phyloP scores from a whole-genome alignment of 352 stramenopile species.

The Pythium brachiatum region DNA sequence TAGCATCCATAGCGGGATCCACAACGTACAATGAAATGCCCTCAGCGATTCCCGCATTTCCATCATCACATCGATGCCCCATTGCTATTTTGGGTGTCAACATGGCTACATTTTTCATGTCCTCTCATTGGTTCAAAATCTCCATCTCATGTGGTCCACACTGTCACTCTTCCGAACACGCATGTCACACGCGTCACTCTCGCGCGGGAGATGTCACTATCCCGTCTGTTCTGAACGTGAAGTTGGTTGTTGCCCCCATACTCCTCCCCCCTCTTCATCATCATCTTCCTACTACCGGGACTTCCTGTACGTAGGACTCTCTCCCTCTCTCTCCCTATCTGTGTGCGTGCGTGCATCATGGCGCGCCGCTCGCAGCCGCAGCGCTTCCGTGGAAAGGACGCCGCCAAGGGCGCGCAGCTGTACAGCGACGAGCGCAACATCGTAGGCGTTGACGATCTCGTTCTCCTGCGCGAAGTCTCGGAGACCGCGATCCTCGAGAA shows the following conservation, averaged over 20 bases:
- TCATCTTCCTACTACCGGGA: neutral
- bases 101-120: constrained; percentile 12
- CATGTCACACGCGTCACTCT: constrained; percentile 11
- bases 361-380: constrained; percentile 24
- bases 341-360: constrained; percentile 7
- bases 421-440: constrained; percentile 68
- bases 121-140: neutral
- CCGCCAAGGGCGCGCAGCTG: constrained; percentile 12
- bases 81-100: neutral
- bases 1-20: neutral
- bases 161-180: neutral
- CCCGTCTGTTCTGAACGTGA: constrained; percentile 7
- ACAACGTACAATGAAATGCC: no score
- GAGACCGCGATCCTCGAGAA: constrained; percentile 87
- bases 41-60: no score
- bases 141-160: constrained; percentile 3
- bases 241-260: constrained; percentile 13
- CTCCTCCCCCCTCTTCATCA: neutral
- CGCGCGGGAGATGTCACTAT: constrained; percentile 18
- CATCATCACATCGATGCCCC: neutral
- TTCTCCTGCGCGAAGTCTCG: constrained; percentile 65
- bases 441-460: constrained; percentile 81
- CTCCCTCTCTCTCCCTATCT: neutral
- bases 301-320: neutral
- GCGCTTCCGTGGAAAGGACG: constrained; percentile 20